These are phyloP conservation scores for Gaultheria prostrata DNA, from an alignment of 148 eudicot species.

Conservation along the genomic window DNA sequence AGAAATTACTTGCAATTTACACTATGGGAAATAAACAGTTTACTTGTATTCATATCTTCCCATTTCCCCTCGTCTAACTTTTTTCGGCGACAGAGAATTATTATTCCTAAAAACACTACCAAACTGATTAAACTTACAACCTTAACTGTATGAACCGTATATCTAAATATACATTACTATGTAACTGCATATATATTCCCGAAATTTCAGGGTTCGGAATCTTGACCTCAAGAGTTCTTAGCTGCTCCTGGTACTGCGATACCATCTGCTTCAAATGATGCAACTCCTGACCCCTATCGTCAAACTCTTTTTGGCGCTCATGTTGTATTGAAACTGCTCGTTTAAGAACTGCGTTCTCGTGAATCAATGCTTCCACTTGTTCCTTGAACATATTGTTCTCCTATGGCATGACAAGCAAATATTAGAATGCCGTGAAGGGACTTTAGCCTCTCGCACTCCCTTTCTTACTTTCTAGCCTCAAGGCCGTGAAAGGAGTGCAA, in stretches of 20 bases:
- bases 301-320: conserved; percentile 83
- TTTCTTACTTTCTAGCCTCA: neutral
- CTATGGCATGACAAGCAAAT: conserved; percentile 29
- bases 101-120: neutral
- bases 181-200: neutral
- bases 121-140: neutral
- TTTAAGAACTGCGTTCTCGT: conserved; percentile 67
- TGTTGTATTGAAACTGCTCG: conserved; percentile 84
- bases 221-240: conserved; percentile 75
- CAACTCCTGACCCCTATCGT: conserved; percentile 57
- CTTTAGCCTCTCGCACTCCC: neutral
- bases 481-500: neutral
- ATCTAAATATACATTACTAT: neutral
- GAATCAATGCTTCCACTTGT: conserved; percentile 57
- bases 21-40: neutral
- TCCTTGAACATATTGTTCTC: conserved; percentile 61
- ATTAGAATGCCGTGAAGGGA: neutral
- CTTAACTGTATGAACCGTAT: neutral
- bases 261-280: conserved; percentile 70
- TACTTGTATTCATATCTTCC: neutral
- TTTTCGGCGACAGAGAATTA: no score
- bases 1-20: neutral
- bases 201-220: conserved; percentile 6
- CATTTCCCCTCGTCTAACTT: neutral
- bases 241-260: conserved; percentile 79